A percentile compares a stretch with the other conserved stretches of the same genome.
Conservation (phyloP, 2,329 filamentous ascomycete species). For the Fulvia fulva region DNA sequence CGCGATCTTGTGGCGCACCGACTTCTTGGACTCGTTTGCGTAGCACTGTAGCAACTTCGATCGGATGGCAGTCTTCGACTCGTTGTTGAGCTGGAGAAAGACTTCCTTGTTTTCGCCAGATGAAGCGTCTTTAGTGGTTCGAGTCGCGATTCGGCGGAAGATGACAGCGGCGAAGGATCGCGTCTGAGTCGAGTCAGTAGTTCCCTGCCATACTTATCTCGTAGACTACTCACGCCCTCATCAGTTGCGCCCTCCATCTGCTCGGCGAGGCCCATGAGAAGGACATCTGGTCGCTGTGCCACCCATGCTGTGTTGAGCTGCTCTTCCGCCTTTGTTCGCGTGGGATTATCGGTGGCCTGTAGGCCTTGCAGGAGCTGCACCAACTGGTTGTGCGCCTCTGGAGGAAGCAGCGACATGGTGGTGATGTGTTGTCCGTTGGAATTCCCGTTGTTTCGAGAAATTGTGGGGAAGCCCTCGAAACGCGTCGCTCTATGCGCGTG, state of each 20-base stretch:
- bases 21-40: conserved; percentile 65
- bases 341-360: conserved; percentile 81
- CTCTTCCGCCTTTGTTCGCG: conserved; percentile 83
- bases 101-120: conserved; percentile 72
- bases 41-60: conserved; percentile 78
- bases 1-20: conserved; percentile 89
- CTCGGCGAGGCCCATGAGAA: conserved; percentile 91
- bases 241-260: conserved; percentile 79
- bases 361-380: conserved; percentile 81
- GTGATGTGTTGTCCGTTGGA: background rate
- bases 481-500: background rate
- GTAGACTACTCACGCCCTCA: conserved; percentile 56
- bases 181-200: conserved; percentile 52
- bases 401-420: conserved; percentile 67
- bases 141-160: conserved; percentile 88
- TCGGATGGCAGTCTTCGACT: conserved; percentile 74
- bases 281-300: conserved; percentile 70
- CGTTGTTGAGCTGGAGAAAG: conserved; percentile 72
- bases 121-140: conserved; percentile 69
- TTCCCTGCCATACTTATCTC: background rate
- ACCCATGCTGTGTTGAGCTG: conserved; percentile 91
- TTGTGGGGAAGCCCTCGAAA: conserved; percentile 12
- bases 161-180: conserved; percentile 90
- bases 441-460: background rate
- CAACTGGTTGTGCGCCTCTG: conserved; percentile 80